Percentiles rank a stretch among this genome's conserved stretches.
These are phyloP conservation scores for Blastobotrys niveus DNA, from an alignment of 1,139 yeast genomes.

Conservation along the genomic window DNA sequence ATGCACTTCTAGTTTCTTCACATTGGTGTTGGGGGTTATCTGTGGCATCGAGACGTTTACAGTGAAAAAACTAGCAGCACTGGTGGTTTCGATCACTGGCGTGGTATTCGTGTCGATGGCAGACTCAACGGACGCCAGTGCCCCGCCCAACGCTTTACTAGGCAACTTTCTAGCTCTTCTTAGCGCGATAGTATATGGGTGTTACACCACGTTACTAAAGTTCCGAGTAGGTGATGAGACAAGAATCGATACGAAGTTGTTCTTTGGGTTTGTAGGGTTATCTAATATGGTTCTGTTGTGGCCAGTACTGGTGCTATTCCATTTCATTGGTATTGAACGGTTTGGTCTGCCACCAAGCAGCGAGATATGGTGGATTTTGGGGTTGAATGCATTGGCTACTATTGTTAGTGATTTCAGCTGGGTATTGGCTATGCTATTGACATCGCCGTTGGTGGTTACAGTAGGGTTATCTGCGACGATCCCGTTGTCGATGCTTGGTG, in stretches of 20 bases:
- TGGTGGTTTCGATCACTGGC: slow-evolving; percentile 68
- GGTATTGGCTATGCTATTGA: slow-evolving; percentile 90
- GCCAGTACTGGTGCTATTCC: slow-evolving; percentile 70
- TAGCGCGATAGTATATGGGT: slow-evolving; percentile 83
- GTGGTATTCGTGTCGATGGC: slow-evolving; percentile 69
- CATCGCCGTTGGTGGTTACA: slow-evolving; percentile 91
- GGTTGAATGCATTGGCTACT: slow-evolving; percentile 67
- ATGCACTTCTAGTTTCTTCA: slow-evolving; percentile 89
- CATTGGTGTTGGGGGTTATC: slow-evolving; percentile 72
- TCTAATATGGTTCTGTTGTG: slow-evolving; percentile 71
- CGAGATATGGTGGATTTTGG: slow-evolving; percentile 49
- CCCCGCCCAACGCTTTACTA: slow-evolving; percentile 45
- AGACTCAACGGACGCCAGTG: slow-evolving; percentile 32
- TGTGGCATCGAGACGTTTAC: slow-evolving; percentile 68
- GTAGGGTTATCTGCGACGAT: slow-evolving; percentile 91
- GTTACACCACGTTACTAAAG: slow-evolving; percentile 84
- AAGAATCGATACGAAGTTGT: slow-evolving; percentile 72
- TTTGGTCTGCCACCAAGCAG: slow-evolving; percentile 62
- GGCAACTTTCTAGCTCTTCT: slow-evolving; percentile 77
- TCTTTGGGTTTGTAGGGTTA: slow-evolving; percentile 91
- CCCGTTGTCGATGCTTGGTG: slow-evolving; percentile 92
- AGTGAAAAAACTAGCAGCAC: slow-evolving; percentile 58
- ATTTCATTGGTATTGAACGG: slow-evolving; percentile 56
- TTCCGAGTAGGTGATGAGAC: slow-evolving; percentile 65
- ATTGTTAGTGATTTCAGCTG: slow-evolving; percentile 87